Percentiles rank a stretch among this genome's conserved stretches.
Conservation (phyloP, 805 yeast species). For the Sugiyamaella lignohabitans region DNA sequence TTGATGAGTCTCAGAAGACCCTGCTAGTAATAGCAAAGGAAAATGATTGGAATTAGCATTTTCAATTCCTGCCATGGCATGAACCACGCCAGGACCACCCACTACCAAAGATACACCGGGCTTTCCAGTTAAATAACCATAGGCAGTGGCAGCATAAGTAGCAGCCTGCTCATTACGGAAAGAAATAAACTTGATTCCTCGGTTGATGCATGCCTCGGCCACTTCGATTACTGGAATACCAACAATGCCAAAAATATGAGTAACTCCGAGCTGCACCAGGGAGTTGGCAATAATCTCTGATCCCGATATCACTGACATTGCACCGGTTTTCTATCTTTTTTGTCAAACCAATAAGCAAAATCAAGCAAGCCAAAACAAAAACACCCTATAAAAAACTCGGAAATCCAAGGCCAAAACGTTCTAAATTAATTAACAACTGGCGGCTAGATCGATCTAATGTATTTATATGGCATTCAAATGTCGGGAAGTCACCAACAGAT, state of each 20-base stretch:
- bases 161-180: conserved; percentile 72
- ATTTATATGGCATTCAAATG: too few relatives aligned
- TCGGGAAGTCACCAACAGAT: too few relatives aligned
- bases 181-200: conserved; percentile 50
- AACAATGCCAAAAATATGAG: conserved; percentile 60
- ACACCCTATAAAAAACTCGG: too few relatives aligned
- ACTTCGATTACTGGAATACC: conserved; percentile 72
- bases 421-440: too few relatives aligned
- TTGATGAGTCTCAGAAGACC: conserved; percentile 46
- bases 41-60: conserved; percentile 57
- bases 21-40: conserved; percentile 63
- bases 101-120: conserved; percentile 68
- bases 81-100: conserved; percentile 71
- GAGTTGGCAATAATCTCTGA: conserved; percentile 44
- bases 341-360: too few relatives aligned
- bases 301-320: conserved; percentile 33
- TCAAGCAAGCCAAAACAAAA: too few relatives aligned
- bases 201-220: conserved; percentile 52
- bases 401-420: too few relatives aligned
- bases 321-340: too few relatives aligned
- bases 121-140: conserved; percentile 56
- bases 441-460: too few relatives aligned
- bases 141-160: conserved; percentile 66
- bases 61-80: conserved; percentile 58
- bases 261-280: conserved; percentile 45